Evolutionary conservation across 805 yeast genomes (phyloP), one percentile per base, ranked within the genome.

Genomic region (Saccharomycopsis sp.): DNA sequence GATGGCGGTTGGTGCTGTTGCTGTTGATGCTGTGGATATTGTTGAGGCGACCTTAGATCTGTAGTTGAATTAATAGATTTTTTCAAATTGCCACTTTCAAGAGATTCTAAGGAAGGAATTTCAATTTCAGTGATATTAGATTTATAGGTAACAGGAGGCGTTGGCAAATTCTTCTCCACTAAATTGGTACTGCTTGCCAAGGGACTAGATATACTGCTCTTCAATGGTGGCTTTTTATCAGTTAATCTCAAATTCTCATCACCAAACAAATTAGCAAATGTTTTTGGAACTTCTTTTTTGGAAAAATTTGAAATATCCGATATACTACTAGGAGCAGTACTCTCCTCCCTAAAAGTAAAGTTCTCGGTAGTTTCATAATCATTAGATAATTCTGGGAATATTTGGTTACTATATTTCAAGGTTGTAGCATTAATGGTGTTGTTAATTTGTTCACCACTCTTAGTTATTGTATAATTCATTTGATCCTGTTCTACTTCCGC

Each of bases 241-340:
- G 21, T 38, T 21, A 11, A 38, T 4, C 51, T 51, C 16, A 52
- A 57, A 20, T 52, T 59, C 4, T 56, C 63, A 22, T 75, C 79
- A 52, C 81, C 87, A 58, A 86, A 86, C 22, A 87, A 61, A 57
- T 79, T 78, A 47, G 81, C 62, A 26, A 87, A 64, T 2, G 93
- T 81, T 57, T 76, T 79, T 1, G 95, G 95, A 0, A 86, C 81
- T 33, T 73, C 81, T 37, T 67, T 65, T 29, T 60, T 60, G 4
- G 29, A 28, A 19, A 40, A 40, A 14, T 11, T 38, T 24, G 29
- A 38, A 19, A 38, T 38, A 14, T 23, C 9, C 26, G 14, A 20
- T 29, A 9, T 5, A 6, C 8, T 31, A 7, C 35, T 6, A 7
- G 6, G 19, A 23, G 29, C 14, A 23, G 36, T 2, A 16, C 11